phyloP scores from a whole-genome alignment of 306 rosid genomes.

The Malus orientalis region DNA sequence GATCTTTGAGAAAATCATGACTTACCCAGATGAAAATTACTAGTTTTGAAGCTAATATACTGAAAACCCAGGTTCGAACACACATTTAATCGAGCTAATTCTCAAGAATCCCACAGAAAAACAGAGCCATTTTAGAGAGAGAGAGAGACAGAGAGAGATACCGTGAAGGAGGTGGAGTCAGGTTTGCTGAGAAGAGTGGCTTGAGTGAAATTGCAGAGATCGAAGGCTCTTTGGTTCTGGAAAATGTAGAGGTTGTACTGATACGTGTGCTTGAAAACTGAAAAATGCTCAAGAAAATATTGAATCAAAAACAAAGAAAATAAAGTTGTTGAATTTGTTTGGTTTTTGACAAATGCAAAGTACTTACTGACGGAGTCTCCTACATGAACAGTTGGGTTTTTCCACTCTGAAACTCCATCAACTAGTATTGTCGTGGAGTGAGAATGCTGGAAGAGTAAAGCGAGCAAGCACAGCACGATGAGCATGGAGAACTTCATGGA shows the following conservation, averaged over 20 bases:
- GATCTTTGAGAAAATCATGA: not conserved
- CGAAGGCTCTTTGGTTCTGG: conserved; percentile 68
- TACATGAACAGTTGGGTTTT: conserved; percentile 56
- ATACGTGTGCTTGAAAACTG: conserved; percentile 75
- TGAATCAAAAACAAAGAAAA: not conserved
- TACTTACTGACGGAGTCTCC: conserved; percentile 84
- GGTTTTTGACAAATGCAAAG: not conserved
- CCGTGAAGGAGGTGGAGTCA: conserved; percentile 50
- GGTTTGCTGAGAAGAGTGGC: conserved; percentile 71
- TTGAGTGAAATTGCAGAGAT: conserved; percentile 63
- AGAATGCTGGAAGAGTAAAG: conserved; percentile 39
- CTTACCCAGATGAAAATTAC: not conserved
- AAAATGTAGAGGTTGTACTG: conserved; percentile 81
- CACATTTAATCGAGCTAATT: not conserved
- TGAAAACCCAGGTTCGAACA: not conserved
- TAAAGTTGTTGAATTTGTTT: not conserved
- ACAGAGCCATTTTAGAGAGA: not conserved
- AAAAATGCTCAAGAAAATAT: not conserved
- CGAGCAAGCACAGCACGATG: conserved; percentile 26
- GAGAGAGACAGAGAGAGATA: conserved; percentile 16
- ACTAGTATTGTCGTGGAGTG: conserved; percentile 50
- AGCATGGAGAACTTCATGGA: conserved; percentile 40
- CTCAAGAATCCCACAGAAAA: not conserved
- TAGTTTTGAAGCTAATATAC: not conserved
- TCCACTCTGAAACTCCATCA: conserved; percentile 83